phyloP scores from a whole-genome alignment of 352 stramenopile genomes.

The Pseudoperonospora humuli region DNA sequence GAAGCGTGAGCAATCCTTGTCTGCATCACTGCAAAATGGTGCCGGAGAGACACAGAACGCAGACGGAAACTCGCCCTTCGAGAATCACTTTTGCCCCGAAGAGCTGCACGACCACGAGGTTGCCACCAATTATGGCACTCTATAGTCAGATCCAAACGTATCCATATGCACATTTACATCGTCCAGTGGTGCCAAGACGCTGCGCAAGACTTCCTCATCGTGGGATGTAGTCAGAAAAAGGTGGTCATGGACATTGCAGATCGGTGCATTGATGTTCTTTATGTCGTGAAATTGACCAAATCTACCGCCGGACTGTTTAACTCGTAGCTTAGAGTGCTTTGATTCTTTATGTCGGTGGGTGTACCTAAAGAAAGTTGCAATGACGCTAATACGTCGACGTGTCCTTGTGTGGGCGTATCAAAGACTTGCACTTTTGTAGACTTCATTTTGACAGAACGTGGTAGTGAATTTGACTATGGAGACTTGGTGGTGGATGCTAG shows the following conservation, averaged over 20 bases:
- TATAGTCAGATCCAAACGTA: conserved; percentile 7
- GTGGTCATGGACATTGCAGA: conserved; percentile 63
- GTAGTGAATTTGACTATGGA: conserved; percentile 84
- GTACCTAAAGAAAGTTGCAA: no score
- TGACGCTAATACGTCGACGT: conserved; percentile 26
- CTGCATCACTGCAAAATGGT: conserved; percentile 3
- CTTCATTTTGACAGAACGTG: conserved; percentile 81
- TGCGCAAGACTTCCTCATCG: conserved; percentile 65
- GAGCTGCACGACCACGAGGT: conserved; percentile 4
- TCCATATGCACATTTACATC: conserved; percentile 7
- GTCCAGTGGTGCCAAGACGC: conserved; percentile 36
- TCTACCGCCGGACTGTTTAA: not conserved
- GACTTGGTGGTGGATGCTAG: conserved; percentile 82
- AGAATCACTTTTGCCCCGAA: conserved; percentile 1
- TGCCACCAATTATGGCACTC: conserved; percentile 16
- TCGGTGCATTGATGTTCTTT: conserved; percentile 24
- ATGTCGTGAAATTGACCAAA: not conserved
- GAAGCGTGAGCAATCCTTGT: conserved; percentile 15
- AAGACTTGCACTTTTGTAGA: no score
- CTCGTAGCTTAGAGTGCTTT: conserved; percentile 58
- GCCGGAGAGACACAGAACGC: no score
- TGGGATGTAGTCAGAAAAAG: conserved; percentile 65
- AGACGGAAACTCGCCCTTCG: conserved; percentile 4
- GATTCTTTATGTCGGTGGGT: no score
- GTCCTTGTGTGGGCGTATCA: not conserved